Percentiles rank a stretch among this genome's conserved stretches.
phyloP scores from a whole-genome alignment of 306 rosid genomes.

The Cicer bijugum region DNA sequence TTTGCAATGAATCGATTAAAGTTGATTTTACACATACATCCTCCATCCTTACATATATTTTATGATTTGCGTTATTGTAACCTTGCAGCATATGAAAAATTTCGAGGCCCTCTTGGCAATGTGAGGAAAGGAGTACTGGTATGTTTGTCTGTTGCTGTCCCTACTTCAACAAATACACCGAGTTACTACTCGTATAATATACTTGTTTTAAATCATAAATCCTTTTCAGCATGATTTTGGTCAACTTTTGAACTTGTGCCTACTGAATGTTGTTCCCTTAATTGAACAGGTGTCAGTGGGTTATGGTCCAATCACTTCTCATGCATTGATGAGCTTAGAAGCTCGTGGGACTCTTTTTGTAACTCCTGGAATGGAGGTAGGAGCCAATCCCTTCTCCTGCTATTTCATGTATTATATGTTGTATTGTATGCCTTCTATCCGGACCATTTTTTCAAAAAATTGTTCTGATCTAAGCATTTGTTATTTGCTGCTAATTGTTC shows the following conservation, averaged over 20 bases:
- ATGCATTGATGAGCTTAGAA: conserved; percentile 87
- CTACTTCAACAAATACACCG: conserved; percentile 1
- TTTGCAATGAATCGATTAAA: conserved; percentile 21
- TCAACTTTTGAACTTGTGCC: conserved; percentile 11
- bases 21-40: not conserved
- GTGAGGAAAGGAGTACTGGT: conserved; percentile 99
- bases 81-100: conserved; percentile 77
- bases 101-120: conserved; percentile 90
- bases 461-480: not conserved
- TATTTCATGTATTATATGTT: conserved; percentile 27
- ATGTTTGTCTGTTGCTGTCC: conserved; percentile 45
- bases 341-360: conserved; percentile 95
- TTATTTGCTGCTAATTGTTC: conserved; percentile 16
- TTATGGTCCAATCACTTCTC: conserved; percentile 73
- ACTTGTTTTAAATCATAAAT: conserved; percentile 32
- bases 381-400: conserved; percentile 33
- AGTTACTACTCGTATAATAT: conserved; percentile 18
- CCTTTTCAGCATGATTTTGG: conserved; percentile 23
- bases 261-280: conserved; percentile 11
- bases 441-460: not conserved
- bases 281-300: conserved; percentile 87
- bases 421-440: conserved; percentile 28
- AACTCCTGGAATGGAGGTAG: conserved; percentile 92
- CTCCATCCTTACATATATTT: conserved; percentile 15
- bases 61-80: conserved; percentile 28